phyloP scores from a whole-genome alignment of 306 rosid species.

The Morella rubra region DNA sequence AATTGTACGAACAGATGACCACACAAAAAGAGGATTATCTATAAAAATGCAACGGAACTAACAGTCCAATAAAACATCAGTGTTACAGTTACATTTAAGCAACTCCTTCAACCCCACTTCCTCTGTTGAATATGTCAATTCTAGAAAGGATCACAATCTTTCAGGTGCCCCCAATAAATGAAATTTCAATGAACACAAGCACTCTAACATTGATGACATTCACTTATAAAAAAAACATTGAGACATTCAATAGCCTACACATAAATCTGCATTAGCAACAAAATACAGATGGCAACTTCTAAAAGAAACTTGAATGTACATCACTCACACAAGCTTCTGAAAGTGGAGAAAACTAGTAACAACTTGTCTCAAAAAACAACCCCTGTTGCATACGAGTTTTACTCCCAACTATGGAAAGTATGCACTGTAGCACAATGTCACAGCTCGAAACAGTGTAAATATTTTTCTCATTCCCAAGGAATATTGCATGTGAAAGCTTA shows the following conservation, averaged over 20 bases:
- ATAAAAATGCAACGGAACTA: neutral
- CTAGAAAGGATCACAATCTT: neutral
- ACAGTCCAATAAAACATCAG: neutral
- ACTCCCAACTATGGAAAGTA: neutral
- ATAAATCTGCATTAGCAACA: neutral
- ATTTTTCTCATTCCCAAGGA: slow-evolving; percentile 7
- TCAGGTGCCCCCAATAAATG: neutral
- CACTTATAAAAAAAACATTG: neutral
- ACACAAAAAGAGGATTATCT: neutral
- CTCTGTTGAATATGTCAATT: neutral
- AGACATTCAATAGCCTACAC: neutral
- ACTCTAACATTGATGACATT: neutral
- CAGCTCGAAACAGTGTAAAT: neutral
- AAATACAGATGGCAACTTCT: neutral
- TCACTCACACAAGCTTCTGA: neutral
- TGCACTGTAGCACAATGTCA: neutral
- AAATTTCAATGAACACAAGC: neutral
- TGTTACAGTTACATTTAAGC: neutral
- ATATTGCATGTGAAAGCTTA: slow-evolving; percentile 39
- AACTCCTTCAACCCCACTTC: neutral
- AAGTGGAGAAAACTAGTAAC: neutral
- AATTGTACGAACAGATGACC: neutral
- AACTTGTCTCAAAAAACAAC: neutral
- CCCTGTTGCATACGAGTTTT: neutral
- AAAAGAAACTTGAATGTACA: neutral